These are phyloP conservation scores for Clonostachys rosea DNA, from an alignment of 2,329 filamentous ascomycete genomes.

Conservation along the genomic window DNA sequence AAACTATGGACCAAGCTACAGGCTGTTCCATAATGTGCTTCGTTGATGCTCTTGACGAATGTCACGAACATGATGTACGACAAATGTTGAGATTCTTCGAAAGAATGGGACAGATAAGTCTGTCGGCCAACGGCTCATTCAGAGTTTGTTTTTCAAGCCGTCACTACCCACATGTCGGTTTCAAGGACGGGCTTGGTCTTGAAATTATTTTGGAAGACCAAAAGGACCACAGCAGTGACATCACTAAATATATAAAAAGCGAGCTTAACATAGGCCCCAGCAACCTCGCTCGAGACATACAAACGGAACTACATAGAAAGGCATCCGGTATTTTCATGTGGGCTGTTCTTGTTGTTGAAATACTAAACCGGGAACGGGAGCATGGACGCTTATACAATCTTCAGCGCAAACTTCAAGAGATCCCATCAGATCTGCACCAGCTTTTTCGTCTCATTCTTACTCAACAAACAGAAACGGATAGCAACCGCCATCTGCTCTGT, in stretches of 20 bases:
- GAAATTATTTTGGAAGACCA: constrained; percentile 14
- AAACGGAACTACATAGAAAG: constrained; percentile 16
- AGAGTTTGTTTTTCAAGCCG: constrained; percentile 37
- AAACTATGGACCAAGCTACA: constrained; percentile 3
- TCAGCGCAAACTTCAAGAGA: constrained; percentile 1
- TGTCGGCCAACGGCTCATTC: constrained; percentile 10
- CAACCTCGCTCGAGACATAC: background rate
- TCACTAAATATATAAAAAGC: constrained; percentile 10
- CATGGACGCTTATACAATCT: background rate
- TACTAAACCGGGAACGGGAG: background rate
- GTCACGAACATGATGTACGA: constrained; percentile 28
- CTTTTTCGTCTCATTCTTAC: background rate
- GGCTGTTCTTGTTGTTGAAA: background rate
- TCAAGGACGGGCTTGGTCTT: constrained; percentile 13
- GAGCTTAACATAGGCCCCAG: background rate
- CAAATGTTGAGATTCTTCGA: constrained; percentile 39
- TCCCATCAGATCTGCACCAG: background rate
- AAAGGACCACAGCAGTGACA: constrained; percentile 10
- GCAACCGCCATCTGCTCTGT: background rate
- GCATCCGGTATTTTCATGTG: constrained; percentile 20
- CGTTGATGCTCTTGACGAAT: constrained; percentile 7
- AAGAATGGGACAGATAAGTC: constrained; percentile 20
- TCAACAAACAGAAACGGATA: background rate
- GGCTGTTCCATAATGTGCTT: constrained; percentile 3
- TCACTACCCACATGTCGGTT: constrained; percentile 36